Base-by-base conservation (phyloP, 2,329 filamentous ascomycete species). In the Coniella lustricola region DNA sequence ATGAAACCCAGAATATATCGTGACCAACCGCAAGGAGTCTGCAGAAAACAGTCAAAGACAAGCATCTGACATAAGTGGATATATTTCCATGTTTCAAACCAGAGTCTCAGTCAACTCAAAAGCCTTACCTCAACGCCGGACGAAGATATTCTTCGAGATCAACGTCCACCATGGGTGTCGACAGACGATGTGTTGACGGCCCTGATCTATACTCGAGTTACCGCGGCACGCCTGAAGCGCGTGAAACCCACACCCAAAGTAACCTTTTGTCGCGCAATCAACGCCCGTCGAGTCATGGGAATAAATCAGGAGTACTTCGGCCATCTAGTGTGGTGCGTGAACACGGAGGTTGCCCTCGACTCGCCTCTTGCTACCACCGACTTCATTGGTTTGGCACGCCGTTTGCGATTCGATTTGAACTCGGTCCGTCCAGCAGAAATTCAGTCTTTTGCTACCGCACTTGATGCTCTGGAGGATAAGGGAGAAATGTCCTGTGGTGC, bases 131-230 rank as follows among this genome's bases (percentile, higher is more conserved):
- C 40, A 17, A 33, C 8, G 21, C 12, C 18, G n/a, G 7, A 25
- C 12, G 20, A 9, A 20, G 29, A 34, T 5, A 2, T 12, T 17
- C 4, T 12, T 17, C 14, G 22, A 7, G 42, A 29, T 3, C 10
- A 18, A 3, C 0, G 38, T 3, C 12, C 13, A n/a, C 37, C 45
- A 13, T 53, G 51, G 51, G 17, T 50, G 12, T 50, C 51, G 7
- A 50, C 51, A 12, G 48, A 53, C 13, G 51, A 53, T 13, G 40
- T 34, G 7, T 38, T 53, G n/a, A 35, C 44, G 4, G 51, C 51
- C 3, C 48, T 50, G n/a, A 12, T 44, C 14, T 44, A 32, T 10
- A 44, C 49, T 22, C 35, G 40, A 18, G 40, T 53, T 40, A 44
- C 33, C 3, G n/a, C 40, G 3, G 47, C 40, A n/a, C 48, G 51